Evolutionary conservation across 2,329 filamentous ascomycete genomes (phyloP).

Genomic region (Trichoderma oligosporum): DNA sequence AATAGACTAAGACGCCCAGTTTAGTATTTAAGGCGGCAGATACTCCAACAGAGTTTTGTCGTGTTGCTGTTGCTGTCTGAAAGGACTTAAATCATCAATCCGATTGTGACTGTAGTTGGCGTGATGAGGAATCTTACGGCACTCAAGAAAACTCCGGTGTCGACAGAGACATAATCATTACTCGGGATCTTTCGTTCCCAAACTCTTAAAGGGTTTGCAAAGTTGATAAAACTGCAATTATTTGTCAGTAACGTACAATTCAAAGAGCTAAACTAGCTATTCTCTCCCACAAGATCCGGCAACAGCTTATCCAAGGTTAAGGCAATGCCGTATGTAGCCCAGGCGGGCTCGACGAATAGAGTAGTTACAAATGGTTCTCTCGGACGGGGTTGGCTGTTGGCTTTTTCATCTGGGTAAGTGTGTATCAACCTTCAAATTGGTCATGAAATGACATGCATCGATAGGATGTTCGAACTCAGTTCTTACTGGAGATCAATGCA

Average conservation of each 20-base stretch:
- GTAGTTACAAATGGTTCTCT: background rate
- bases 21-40: conserved; percentile 4
- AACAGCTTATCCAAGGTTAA: background rate
- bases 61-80: conserved; percentile 4
- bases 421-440: background rate
- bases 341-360: too few relatives aligned
- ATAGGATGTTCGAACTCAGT: background rate
- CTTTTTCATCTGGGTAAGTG: background rate
- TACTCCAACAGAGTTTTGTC: background rate
- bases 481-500: background rate
- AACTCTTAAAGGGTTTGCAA: background rate
- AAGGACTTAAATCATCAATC: accelerated
- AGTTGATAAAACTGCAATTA: background rate
- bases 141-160: background rate
- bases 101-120: too few relatives aligned
- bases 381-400: background rate
- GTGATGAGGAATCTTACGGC: background rate
- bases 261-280: background rate
- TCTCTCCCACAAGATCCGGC: background rate
- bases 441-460: background rate
- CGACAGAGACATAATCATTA: conserved; percentile 4
- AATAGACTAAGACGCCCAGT: background rate
- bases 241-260: background rate
- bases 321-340: background rate
- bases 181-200: background rate